A percentile compares a stretch with the other conserved stretches of the same genome.
These are phyloP conservation scores for Planoprotostelium fungivorum DNA, from an alignment of 78 protist genomes.

Conservation along the genomic window DNA sequence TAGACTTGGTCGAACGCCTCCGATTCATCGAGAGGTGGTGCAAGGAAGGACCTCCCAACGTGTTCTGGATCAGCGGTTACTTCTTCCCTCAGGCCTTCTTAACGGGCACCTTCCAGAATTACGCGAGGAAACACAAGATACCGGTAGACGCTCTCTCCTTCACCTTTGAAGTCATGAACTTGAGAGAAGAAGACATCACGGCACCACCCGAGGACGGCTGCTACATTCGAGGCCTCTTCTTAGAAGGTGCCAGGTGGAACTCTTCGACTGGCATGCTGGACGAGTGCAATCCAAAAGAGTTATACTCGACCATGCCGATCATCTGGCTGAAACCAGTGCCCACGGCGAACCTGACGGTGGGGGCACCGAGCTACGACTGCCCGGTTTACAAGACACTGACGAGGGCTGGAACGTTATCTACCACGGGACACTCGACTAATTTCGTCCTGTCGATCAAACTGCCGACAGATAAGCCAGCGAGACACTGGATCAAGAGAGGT, in stretches of 20 bases:
- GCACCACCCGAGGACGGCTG: constrained; percentile 61
- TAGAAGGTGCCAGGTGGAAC: constrained; percentile 58
- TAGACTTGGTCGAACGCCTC: constrained; percentile 66
- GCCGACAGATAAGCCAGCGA: constrained; percentile 24
- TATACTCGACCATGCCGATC: constrained; percentile 76
- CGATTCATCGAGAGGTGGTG: constrained; percentile 53
- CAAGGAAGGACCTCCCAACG: constrained; percentile 52
- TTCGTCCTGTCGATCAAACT: constrained; percentile 63
- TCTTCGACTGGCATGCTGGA: not conserved
- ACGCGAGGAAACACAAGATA: constrained; percentile 60
- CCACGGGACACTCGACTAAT: constrained; percentile 83
- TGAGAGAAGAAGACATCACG: not conserved
- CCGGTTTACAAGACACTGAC: constrained; percentile 76
- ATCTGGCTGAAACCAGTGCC: constrained; percentile 60
- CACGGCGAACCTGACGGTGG: constrained; percentile 3
- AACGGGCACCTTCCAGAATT: constrained; percentile 86
- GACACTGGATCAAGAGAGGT: constrained; percentile 81
- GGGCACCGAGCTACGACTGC: constrained; percentile 42
- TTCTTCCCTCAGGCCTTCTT: constrained; percentile 92
- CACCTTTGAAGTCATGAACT: constrained; percentile 3
- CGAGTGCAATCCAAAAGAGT: constrained; percentile 83
- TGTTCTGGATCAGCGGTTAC: constrained; percentile 77
- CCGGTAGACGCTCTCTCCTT: constrained; percentile 74
- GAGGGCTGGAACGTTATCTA: constrained; percentile 54
- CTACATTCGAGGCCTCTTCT: constrained; percentile 53